A percentile compares a stretch with the other conserved stretches of the same genome.
Conservation (phyloP, 371 early-diverging fungal genomes). For the Syncephalis plumigaleata region DNA sequence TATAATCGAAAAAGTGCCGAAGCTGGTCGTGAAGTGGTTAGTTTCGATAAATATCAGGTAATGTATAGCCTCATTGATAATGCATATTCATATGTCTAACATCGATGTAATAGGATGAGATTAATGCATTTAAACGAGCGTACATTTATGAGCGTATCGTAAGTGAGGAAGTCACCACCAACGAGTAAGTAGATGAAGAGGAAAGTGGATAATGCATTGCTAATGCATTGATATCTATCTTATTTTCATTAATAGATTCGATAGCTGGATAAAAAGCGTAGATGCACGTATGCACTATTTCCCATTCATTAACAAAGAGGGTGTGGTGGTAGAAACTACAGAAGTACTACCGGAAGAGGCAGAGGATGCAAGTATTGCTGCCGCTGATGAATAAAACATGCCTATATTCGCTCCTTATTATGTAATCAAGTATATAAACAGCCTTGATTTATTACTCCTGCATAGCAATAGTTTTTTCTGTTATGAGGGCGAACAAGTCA, state of each 20-base stretch:
- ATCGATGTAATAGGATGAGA: slow-evolving; percentile 29
- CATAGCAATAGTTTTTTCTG: no score
- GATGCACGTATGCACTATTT: slow-evolving; percentile 30
- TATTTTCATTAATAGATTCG: slow-evolving; percentile 27
- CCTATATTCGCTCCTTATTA: no score
- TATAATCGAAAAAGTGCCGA: slow-evolving; percentile 34
- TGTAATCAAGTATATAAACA: no score
- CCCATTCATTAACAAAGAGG: slow-evolving; percentile 20
- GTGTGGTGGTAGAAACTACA: neutral
- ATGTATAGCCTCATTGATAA: no score
- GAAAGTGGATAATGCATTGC: neutral
- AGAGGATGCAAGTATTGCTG: no score
- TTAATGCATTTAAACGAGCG: slow-evolving; percentile 65
- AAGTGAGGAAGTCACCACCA: slow-evolving; percentile 40
- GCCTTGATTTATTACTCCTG: no score
- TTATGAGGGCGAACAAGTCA: no score
- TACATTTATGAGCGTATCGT: slow-evolving; percentile 61
- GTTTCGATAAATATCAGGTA: slow-evolving; percentile 26
- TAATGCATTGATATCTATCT: neutral
- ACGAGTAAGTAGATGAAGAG: slow-evolving; percentile 14
- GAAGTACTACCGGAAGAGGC: no score
- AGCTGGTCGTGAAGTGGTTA: slow-evolving; percentile 16
- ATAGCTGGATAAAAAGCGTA: slow-evolving; percentile 40
- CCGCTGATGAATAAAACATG: no score
- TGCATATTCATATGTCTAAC: no score